Conservation (phyloP, 352 stramenopile genomes). For the Phytopythium oedochilum region DNA sequence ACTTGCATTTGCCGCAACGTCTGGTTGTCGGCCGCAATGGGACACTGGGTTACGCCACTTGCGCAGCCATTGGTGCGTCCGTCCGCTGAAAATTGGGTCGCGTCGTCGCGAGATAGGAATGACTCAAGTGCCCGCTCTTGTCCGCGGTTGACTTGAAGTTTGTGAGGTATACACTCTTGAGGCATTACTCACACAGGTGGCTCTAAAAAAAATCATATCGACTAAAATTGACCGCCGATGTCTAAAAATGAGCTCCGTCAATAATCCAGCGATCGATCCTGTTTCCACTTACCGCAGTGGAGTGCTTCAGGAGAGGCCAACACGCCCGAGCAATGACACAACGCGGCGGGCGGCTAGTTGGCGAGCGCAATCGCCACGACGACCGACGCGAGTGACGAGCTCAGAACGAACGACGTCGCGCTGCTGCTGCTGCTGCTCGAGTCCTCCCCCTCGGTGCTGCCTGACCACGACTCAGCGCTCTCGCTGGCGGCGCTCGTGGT, state of each 20-base stretch:
- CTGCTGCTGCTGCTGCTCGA: conserved; percentile 2
- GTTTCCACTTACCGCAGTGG: too few relatives aligned
- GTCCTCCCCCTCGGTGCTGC: not conserved
- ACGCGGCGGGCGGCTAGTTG: too few relatives aligned
- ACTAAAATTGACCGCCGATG: too few relatives aligned
- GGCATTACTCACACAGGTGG: not conserved
- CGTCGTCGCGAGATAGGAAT: not conserved
- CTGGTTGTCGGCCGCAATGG: too few relatives aligned
- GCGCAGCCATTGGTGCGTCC: not conserved
- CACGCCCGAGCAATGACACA: too few relatives aligned
- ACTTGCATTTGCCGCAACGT: too few relatives aligned
- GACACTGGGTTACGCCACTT: too few relatives aligned
- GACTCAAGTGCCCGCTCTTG: not conserved
- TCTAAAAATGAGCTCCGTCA: too few relatives aligned
- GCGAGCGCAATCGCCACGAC: conserved; percentile 8
- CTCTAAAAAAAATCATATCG: not conserved
- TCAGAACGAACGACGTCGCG: conserved; percentile 9
- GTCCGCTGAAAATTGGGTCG: not conserved
- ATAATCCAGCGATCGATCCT: not conserved
- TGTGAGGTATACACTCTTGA: not conserved
- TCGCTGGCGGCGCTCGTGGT: conserved; percentile 22
- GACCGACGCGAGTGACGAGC: conserved; percentile 15
- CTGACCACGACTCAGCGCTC: conserved; percentile 13
- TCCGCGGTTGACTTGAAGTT: not conserved
- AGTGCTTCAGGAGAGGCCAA: too few relatives aligned